A percentile compares a stretch with the other conserved stretches of the same genome.
Evolutionary conservation across 148 eudicot species (phyloP).

Genomic region (Cornus suecica): DNA sequence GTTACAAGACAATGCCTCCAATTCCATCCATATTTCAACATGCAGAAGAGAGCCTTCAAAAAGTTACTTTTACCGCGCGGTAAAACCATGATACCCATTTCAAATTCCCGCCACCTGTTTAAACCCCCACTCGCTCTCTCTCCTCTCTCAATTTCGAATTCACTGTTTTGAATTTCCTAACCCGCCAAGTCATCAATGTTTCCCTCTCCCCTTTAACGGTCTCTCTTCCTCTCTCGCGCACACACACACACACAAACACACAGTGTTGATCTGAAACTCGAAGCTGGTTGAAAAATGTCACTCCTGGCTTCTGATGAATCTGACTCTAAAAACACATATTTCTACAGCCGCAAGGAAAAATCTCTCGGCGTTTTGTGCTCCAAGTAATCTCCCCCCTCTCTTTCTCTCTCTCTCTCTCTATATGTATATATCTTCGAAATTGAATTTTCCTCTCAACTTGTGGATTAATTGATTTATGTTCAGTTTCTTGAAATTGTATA

Average conservation of each 20-base stretch:
- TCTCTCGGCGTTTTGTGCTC: slow-evolving; percentile 77
- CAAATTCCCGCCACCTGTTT: background rate
- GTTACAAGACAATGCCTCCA: too few species aligned
- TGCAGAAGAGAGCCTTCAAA: too few species aligned
- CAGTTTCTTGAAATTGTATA: slow-evolving; percentile 77
- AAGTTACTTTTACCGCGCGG: background rate
- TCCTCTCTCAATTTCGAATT: background rate
- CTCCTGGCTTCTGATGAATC: slow-evolving; percentile 10
- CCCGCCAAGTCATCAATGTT: slow-evolving; percentile 7
- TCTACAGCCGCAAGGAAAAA: slow-evolving; percentile 73
- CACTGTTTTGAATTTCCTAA: background rate
- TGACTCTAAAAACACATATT: slow-evolving; percentile 9
- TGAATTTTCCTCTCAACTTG: background rate
- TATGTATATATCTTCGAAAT: background rate
- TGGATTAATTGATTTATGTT: slow-evolving; percentile 12
- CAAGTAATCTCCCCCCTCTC: slow-evolving; percentile 42
- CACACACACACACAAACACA: too few species aligned
- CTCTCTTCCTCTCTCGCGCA: slow-evolving; percentile 4
- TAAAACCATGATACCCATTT: background rate
- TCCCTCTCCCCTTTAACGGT: background rate
- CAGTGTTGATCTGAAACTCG: background rate
- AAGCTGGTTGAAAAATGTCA: background rate
- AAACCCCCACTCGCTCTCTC: background rate
- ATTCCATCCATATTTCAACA: too few species aligned
- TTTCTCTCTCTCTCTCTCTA: background rate